Percentiles rank a stretch among this genome's conserved stretches.
Conservation (phyloP, 2,329 filamentous ascomycete species). For the Pseudogymnoascus verrucosus region DNA sequence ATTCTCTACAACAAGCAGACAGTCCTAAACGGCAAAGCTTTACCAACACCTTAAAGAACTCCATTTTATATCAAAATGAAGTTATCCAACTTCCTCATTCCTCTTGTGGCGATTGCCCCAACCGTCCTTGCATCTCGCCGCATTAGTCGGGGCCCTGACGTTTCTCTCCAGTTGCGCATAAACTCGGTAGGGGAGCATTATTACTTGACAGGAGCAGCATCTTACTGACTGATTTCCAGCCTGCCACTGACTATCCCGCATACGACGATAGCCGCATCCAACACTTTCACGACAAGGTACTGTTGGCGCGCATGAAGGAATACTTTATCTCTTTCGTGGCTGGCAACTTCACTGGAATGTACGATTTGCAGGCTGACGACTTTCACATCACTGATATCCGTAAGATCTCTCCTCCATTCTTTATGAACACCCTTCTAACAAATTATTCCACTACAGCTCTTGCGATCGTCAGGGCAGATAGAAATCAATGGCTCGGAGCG, state of each 20-base stretch:
- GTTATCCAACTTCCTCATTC: neutral
- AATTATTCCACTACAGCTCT: neutral
- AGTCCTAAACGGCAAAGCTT: neutral
- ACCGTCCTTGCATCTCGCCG: neutral
- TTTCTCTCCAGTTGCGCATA: neutral
- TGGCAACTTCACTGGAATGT: neutral
- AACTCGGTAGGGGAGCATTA: neutral
- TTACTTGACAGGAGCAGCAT: neutral
- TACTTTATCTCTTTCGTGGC: neutral
- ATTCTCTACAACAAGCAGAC: neutral
- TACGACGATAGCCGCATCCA: neutral
- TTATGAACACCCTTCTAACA: neutral
- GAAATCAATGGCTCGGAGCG: neutral
- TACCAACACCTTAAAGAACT: neutral
- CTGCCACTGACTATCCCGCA: neutral
- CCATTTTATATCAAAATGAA: neutral
- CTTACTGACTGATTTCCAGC: neutral
- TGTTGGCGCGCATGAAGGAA: neutral
- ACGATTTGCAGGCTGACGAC: neutral
- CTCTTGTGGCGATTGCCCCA: neutral
- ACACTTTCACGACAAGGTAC: neutral
- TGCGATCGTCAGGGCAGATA: neutral
- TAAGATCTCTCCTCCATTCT: neutral
- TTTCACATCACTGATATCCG: neutral
- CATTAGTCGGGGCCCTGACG: neutral